Evolutionary conservation across 257 asterid genomes (phyloP), one percentile per base, ranked within the genome.

Genomic region (Solanum chiquidenum): DNA sequence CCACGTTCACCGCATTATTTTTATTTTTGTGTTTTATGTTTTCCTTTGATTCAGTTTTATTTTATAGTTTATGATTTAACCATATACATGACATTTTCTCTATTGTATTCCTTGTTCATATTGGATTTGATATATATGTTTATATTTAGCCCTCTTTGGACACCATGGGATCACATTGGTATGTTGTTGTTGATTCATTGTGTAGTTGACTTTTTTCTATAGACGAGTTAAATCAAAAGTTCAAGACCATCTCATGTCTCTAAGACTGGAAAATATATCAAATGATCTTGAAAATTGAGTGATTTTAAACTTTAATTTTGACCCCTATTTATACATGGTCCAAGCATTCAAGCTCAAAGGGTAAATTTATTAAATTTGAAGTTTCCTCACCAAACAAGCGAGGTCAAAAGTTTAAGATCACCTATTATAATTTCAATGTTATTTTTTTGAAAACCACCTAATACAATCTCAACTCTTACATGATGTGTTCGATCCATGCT

Each of bases 1-100:
- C 98, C 98, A 94, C 97, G 98, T 87, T 94, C 98, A 94, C 98
- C 95, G 97, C 97, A 95, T 29, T 29, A 29, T 29, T 29, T 29
- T 29, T 0, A 40, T 3, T 7, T 37, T 37, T 37, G 1, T 37
- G 35, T 6, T 44, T 44, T 46, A 46, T 46, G 6, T 14, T 49
- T 49, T 49, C 4, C 16, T 44, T 13, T 46, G 2, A 46, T 46
- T 13, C 18, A 13, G 6, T 46, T 46, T 4, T 46, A 13, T 46
- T 46, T 46, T 46, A 4, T 12, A 12, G 10, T 18, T 18, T 55
- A n/a, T 55, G n/a, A 44, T 44, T 44, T 12, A 11, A 10, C 16
- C 0, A 44, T 13, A 12, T 68, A 52, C 18, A 14, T 49, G 21
- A 14, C 21, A 5, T 49, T 49, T 49, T 49, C 21, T 49, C 21